Conservation (phyloP, 306 rosid genomes). For the Castanea sativa region DNA sequence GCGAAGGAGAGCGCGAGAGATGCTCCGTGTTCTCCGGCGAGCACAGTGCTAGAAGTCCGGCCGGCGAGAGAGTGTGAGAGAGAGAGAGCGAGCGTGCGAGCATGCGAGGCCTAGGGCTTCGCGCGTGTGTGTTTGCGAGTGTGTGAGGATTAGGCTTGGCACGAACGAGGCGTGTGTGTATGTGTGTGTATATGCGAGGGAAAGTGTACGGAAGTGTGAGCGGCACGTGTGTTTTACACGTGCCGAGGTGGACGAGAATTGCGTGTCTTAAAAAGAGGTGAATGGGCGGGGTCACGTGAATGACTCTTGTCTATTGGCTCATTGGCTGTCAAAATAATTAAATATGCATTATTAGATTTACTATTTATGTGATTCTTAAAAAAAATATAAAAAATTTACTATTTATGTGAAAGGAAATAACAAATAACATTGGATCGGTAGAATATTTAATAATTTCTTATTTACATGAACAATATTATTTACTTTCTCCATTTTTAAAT, state of each 20-base stretch:
- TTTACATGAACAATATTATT: no score
- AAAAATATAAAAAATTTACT: no score
- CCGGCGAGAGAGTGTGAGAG: slow-evolving; percentile 13
- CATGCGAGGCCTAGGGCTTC: slow-evolving; percentile 47
- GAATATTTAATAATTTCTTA: background rate
- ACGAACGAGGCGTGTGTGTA: slow-evolving; percentile 59
- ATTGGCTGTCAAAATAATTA: no score
- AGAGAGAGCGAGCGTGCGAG: slow-evolving; percentile 47
- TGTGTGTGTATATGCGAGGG: slow-evolving; percentile 18
- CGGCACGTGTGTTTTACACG: background rate
- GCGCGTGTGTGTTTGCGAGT: slow-evolving; percentile 58
- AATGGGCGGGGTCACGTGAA: slow-evolving; percentile 8
- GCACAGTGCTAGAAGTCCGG: slow-evolving; percentile 31
- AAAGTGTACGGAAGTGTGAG: background rate
- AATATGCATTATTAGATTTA: no score
- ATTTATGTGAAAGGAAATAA: no score
- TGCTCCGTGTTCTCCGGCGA: slow-evolving; percentile 18
- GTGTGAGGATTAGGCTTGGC: slow-evolving; percentile 37
- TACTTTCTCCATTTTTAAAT: no score
- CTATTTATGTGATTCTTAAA: no score
- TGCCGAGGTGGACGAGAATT: slow-evolving; percentile 14
- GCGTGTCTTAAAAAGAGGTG: background rate
- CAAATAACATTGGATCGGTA: no score
- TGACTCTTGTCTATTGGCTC: no score
- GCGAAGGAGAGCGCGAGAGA: background rate